Evolutionary conservation across 1,284 basidiomycete species (phyloP).

Genomic region (Uromyces viciae-fabae): DNA sequence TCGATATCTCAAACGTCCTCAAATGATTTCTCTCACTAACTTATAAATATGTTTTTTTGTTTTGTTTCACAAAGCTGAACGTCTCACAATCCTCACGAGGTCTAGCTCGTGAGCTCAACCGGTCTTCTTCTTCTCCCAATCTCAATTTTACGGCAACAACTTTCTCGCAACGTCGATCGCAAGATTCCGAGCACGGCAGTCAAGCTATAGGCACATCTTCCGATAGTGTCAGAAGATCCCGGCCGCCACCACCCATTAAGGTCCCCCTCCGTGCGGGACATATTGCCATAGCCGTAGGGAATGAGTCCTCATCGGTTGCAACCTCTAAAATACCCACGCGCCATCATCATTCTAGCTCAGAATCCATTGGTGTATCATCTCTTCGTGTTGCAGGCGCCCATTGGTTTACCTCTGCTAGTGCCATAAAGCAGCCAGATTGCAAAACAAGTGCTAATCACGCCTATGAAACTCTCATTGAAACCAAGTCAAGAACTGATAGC

Average conservation of each 20-base stretch:
- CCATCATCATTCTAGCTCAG: conserved; percentile 10
- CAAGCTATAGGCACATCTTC: not conserved
- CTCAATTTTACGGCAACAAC: conserved; percentile 1
- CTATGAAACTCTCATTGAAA: not conserved
- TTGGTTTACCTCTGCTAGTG: not conserved
- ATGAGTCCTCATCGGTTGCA: conserved; percentile 3
- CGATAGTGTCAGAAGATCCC: conserved; percentile 7
- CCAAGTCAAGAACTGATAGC: not conserved
- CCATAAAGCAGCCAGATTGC: not conserved
- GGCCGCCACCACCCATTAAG: conserved; percentile 31
- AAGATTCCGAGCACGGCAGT: not conserved
- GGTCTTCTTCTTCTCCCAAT: conserved; percentile 18
- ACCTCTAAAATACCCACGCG: not conserved
- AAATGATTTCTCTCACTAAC: not conserved
- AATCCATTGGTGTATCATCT: not conserved
- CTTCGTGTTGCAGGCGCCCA: not conserved
- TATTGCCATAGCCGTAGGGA: conserved; percentile 16
- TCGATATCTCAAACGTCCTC: not conserved
- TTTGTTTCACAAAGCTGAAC: too few species aligned
- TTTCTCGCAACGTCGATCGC: conserved; percentile 22
- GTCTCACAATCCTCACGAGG: too few species aligned
- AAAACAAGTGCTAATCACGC: not conserved
- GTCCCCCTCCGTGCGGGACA: conserved; percentile 25
- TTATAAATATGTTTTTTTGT: too few species aligned
- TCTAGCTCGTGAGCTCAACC: not conserved